Evolutionary conservation across 306 rosid genomes (phyloP).

Genomic region (Calophaca sinica): DNA sequence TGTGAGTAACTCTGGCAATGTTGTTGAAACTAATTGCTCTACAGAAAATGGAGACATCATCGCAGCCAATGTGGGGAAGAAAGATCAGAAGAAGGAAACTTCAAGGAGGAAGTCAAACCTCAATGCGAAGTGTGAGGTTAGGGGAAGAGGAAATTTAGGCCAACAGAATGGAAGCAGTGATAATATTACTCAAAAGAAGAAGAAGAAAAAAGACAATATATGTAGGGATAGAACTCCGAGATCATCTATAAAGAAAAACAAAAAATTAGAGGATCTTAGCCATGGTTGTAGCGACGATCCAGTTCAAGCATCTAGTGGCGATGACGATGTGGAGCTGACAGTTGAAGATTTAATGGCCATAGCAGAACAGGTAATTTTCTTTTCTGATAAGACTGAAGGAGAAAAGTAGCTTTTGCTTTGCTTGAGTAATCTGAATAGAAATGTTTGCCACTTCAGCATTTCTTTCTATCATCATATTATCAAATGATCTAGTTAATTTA

Average conservation of each 20-base stretch:
- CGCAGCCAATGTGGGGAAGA: constrained; percentile 25
- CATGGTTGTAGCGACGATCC: constrained; percentile 44
- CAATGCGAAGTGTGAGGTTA: constrained; percentile 47
- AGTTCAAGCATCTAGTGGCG: constrained; percentile 46
- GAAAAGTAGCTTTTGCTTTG: not conserved
- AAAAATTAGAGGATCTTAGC: constrained; percentile 42
- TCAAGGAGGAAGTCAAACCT: constrained; percentile 45
- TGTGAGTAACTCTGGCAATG: constrained; percentile 46
- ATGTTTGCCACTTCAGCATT: constrained; percentile 12
- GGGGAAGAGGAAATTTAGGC: constrained; percentile 46
- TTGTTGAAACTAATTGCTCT: constrained; percentile 42
- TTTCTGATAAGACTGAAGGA: constrained; percentile 18
- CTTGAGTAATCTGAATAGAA: constrained; percentile 31
- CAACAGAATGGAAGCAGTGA: constrained; percentile 39
- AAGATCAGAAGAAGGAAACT: constrained; percentile 44
- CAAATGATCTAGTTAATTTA: constrained; percentile 4
- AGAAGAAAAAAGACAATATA: constrained; percentile 38
- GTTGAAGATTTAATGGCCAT: constrained; percentile 73
- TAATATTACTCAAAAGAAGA: constrained; percentile 42
- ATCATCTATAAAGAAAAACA: constrained; percentile 45
- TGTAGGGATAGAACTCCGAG: constrained; percentile 40
- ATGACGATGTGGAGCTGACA: constrained; percentile 65
- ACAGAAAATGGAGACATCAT: constrained; percentile 44
- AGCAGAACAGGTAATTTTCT: constrained; percentile 75
- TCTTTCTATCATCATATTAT: constrained; percentile 17